These are phyloP conservation scores for Poa annua DNA, from an alignment of 176 grass and related monocot genomes.

Conservation along the genomic window DNA sequence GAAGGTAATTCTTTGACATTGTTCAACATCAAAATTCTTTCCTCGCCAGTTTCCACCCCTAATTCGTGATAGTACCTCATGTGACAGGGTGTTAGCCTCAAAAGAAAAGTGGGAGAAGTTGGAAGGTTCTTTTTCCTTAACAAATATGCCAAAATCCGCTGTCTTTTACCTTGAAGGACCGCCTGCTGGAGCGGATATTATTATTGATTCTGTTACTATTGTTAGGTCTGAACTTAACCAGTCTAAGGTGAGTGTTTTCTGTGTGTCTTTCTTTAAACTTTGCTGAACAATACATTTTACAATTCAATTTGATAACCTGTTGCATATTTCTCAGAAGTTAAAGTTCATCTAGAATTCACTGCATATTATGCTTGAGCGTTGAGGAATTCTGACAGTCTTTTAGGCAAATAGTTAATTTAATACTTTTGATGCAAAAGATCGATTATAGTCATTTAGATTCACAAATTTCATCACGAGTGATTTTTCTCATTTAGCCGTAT, in stretches of 20 bases:
- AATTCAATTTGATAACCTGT: neutral
- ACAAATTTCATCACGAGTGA: neutral
- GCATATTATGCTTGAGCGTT: slow-evolving; percentile 6
- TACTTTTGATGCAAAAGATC: slow-evolving; percentile 6
- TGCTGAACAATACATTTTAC: neutral
- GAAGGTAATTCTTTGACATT: slow-evolving; percentile 60
- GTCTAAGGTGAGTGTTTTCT: slow-evolving; percentile 44
- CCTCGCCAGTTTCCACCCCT: neutral
- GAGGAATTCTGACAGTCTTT: slow-evolving; percentile 21
- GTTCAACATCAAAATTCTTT: slow-evolving; percentile 31
- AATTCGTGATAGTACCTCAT: slow-evolving; percentile 34
- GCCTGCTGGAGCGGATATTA: slow-evolving; percentile 66
- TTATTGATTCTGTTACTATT: slow-evolving; percentile 81
- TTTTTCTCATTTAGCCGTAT: neutral
- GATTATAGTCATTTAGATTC: too few relatives aligned
- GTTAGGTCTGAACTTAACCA: slow-evolving; percentile 49
- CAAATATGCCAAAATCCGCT: slow-evolving; percentile 71
- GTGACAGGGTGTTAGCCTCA: slow-evolving; percentile 53
- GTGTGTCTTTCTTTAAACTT: slow-evolving; percentile 26
- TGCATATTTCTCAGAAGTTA: slow-evolving; percentile 23
- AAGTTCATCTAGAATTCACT: slow-evolving; percentile 21
- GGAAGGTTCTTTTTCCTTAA: slow-evolving; percentile 85
- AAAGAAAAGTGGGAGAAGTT: slow-evolving; percentile 82
- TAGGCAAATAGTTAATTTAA: neutral
- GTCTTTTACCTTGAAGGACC: slow-evolving; percentile 95